Evolutionary conservation across 805 yeast species (phyloP).

Genomic region (Metschnikowia similis): DNA sequence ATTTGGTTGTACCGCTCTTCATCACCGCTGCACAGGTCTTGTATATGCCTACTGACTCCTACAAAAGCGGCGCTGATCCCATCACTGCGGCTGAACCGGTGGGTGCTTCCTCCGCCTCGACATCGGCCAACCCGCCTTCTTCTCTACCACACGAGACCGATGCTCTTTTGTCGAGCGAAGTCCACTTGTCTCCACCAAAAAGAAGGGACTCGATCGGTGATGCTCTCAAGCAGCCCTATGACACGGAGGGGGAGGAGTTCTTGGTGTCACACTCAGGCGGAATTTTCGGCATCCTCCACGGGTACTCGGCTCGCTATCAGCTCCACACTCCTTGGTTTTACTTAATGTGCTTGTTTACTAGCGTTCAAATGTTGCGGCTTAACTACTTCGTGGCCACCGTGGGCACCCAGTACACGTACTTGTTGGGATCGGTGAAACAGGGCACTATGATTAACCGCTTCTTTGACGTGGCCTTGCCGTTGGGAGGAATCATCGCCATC

Average conservation of each 20-base stretch:
- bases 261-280: conserved; percentile 38
- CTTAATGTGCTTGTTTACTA: conserved; percentile 47
- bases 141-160: conserved; percentile 17
- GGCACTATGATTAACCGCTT: conserved; percentile 43
- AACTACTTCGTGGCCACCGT: conserved; percentile 59
- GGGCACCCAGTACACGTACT: conserved; percentile 49
- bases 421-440: conserved; percentile 34
- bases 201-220: conserved; percentile 55
- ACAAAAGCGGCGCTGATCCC: conserved; percentile 33
- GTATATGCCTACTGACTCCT: conserved; percentile 49
- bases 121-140: too few relatives aligned
- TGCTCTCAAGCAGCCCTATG: conserved; percentile 51
- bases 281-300: conserved; percentile 52
- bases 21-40: conserved; percentile 43
- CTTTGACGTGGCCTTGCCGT: conserved; percentile 52
- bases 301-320: conserved; percentile 46
- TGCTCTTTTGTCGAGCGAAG: conserved; percentile 20
- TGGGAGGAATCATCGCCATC: conserved; percentile 52
- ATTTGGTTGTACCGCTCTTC: conserved; percentile 47
- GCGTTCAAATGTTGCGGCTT: conserved; percentile 53
- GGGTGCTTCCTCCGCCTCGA: too few relatives aligned
- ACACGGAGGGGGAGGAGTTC: conserved; percentile 44
- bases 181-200: neutral
- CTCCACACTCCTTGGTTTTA: conserved; percentile 50
- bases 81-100: neutral